Base-by-base conservation (phyloP, 805 yeast species). In the Metschnikowia colocasiae region DNA sequence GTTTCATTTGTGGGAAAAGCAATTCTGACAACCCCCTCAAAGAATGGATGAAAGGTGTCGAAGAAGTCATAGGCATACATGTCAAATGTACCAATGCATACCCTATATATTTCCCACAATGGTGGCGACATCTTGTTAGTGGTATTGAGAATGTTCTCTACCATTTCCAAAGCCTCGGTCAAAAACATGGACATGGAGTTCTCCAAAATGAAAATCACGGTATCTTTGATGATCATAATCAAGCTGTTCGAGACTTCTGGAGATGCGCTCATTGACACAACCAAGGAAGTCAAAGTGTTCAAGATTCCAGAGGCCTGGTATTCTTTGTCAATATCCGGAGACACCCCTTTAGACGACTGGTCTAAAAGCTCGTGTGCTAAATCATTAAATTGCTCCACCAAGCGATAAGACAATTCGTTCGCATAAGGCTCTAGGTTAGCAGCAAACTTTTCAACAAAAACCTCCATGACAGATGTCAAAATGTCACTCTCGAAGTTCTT, bases 311-410 rank as follows among this genome's bases (percentile, higher is more conserved):
- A 59, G 7, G 75, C 76, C 56, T 71, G 75, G 52, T 66, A 69
- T 54, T 73, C 76, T 56, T 71, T 71, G 51, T 71, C 74, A 23
- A 60, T 51, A 48, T 56, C 57, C 18, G 44, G 23, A n/a, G 43
- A 37, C 18, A 43, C 37, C 12, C 48, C 50, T 12, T 27, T 43
- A 4, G 52, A 40, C n/a, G 71, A 56, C 40, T 47, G 55, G 30
- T 61, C 64, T 36, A 59, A 54, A 59, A 70, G 65, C 43, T 91
- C 97, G 40, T 73, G 68, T 2, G 91, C 85, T 23, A 88, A 62
- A 53, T 77, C 74, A 59, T 87, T 55, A 65, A 91, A 88, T 61
- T 92, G 97, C 42, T 81, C 80, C 13, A 83, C 83, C 56, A 85
- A 68, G 59, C 82, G 78, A 3, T 62, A 60, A 25, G 85, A 78